These are phyloP conservation scores for Beta vulgaris DNA, from an alignment of 148 eudicot genomes.

Conservation along the genomic window DNA sequence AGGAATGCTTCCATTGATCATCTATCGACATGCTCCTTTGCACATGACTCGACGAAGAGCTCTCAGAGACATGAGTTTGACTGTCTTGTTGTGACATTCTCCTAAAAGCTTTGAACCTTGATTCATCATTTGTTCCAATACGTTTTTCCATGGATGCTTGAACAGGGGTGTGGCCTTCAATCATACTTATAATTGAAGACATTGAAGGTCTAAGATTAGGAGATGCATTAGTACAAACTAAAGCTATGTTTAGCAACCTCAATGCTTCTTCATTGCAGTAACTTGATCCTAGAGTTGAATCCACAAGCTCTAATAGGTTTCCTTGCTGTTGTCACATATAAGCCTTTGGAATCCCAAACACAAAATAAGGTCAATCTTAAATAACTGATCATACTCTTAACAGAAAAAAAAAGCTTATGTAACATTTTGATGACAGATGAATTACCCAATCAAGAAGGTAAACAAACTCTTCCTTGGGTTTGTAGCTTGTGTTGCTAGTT, in stretches of 20 bases:
- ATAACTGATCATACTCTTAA: neutral
- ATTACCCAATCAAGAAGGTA: conserved; percentile 95
- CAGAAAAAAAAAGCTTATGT: neutral
- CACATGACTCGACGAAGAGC: conserved; percentile 32
- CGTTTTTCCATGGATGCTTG: conserved; percentile 54
- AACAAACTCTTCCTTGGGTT: conserved; percentile 79
- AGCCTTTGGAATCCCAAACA: conserved; percentile 44
- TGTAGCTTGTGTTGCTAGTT: conserved; percentile 70
- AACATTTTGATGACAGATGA: neutral
- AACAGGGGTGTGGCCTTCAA: conserved; percentile 50
- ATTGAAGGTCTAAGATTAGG: conserved; percentile 71
- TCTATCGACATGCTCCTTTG: conserved; percentile 41
- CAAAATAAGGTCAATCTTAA: neutral
- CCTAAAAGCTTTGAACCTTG: conserved; percentile 53
- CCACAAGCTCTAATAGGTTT: conserved; percentile 70
- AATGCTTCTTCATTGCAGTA: conserved; percentile 56
- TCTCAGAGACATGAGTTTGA: conserved; percentile 33
- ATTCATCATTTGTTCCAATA: conserved; percentile 26
- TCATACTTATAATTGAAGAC: conserved; percentile 66
- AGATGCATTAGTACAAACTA: conserved; percentile 66
- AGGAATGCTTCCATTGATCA: conserved; percentile 49
- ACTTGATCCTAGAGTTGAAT: conserved; percentile 52
- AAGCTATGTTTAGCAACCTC: conserved; percentile 46
- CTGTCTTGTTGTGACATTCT: conserved; percentile 45
- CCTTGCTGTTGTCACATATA: conserved; percentile 84